phyloP scores from a whole-genome alignment of 176 grass and related monocot species.

The Neostapfia colusana region DNA sequence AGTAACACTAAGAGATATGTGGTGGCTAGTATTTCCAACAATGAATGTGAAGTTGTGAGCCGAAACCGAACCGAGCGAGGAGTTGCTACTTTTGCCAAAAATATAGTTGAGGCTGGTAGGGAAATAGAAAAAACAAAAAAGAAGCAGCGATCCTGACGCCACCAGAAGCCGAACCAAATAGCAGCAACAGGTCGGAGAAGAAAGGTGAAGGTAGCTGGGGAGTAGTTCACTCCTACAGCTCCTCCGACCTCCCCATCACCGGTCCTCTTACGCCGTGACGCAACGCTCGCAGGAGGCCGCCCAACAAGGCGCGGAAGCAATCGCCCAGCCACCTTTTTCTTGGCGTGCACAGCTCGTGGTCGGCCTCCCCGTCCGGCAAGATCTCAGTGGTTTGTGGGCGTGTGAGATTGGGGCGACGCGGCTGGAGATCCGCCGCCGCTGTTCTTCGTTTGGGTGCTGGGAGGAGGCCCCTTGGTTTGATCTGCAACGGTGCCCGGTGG shows the following conservation, averaged over 20 bases:
- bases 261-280: neutral
- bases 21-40: too few species aligned
- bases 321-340: conserved; percentile 25
- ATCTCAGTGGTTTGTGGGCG: conserved; percentile 18
- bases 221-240: conserved; percentile 35
- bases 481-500: neutral
- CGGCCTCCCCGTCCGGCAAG: neutral
- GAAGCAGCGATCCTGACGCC: neutral
- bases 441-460: neutral
- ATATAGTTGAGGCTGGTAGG: too few species aligned
- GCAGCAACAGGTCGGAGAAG: neutral
- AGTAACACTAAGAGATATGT: too few species aligned
- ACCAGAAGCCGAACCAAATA: conserved; percentile 24
- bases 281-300: neutral
- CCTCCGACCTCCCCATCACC: neutral
- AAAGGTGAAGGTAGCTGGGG: conserved; percentile 4
- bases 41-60: too few species aligned
- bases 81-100: neutral
- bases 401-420: neutral
- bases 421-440: neutral
- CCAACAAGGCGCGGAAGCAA: conserved; percentile 22
- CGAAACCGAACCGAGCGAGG: neutral
- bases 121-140: too few species aligned
- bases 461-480: conserved; percentile 19
- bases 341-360: conserved; percentile 29